Percentiles rank a stretch among this genome's conserved stretches.
Conservation (phyloP, 768 basidiomycete genomes). For the Phlebiopsis flavidoalba region DNA sequence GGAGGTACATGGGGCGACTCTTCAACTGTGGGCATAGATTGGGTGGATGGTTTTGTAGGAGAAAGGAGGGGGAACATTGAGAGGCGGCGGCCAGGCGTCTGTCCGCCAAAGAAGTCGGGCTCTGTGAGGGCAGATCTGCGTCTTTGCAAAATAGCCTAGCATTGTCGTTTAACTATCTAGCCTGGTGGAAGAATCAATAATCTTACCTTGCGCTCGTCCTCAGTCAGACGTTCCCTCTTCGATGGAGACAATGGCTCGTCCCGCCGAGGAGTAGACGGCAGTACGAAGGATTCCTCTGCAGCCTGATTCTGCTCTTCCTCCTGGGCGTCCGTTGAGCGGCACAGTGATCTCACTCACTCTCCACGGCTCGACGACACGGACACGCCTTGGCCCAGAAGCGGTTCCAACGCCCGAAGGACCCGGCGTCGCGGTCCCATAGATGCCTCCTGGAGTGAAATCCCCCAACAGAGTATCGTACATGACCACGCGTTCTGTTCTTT, state of each 20-base stretch:
- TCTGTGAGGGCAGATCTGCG: slow-evolving; percentile 51
- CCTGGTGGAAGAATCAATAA: not conserved
- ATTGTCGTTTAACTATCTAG: not conserved
- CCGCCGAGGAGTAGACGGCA: not conserved
- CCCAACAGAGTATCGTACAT: slow-evolving; percentile 36
- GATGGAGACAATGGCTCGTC: slow-evolving; percentile 4
- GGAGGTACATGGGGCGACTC: not conserved
- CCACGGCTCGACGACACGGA: slow-evolving; percentile 49
- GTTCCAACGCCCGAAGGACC: slow-evolving; percentile 3
- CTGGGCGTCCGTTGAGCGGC: slow-evolving; percentile 20
- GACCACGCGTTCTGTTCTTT: not conserved
- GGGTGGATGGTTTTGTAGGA: slow-evolving; percentile 14
- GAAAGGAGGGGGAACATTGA: slow-evolving; percentile 20
- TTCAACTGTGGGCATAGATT: not conserved
- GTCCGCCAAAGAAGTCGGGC: slow-evolving; percentile 47
- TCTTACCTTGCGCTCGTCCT: slow-evolving; percentile 44
- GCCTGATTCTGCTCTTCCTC: slow-evolving; percentile 7
- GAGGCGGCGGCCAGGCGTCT: slow-evolving; percentile 44
- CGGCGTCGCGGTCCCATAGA: slow-evolving; percentile 1
- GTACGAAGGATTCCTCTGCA: not conserved
- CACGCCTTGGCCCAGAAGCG: slow-evolving; percentile 38
- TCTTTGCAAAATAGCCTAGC: slow-evolving; percentile 56
- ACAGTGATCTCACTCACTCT: slow-evolving; percentile 51
- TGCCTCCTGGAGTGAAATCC: slow-evolving; percentile 19
- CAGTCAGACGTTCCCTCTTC: slow-evolving; percentile 28